A percentile compares a stretch with the other conserved stretches of the same genome.
Evolutionary conservation across 1,284 basidiomycete species (phyloP).

Genomic region (Cutaneotrichosporon mucoides): DNA sequence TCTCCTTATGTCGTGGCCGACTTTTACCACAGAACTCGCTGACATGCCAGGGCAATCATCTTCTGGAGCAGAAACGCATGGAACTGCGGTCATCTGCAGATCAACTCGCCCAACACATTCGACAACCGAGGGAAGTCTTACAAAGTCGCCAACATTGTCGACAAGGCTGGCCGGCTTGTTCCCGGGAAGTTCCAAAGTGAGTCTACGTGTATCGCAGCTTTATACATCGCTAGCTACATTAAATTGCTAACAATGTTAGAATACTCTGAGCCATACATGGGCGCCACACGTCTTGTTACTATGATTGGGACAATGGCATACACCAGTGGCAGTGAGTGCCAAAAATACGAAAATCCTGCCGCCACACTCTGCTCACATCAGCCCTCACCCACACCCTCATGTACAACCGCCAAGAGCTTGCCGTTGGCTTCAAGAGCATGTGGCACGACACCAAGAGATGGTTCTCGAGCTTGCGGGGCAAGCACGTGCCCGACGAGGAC

Average conservation of each 20-base stretch:
- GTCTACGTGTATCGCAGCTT: not conserved
- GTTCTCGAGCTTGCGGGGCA: slow-evolving; percentile 2
- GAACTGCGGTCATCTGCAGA: slow-evolving; percentile 77
- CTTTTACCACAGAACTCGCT: not conserved
- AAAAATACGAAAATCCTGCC: slow-evolving; percentile 19
- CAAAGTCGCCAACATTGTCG: slow-evolving; percentile 12
- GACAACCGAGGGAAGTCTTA: slow-evolving; percentile 11
- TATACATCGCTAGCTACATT: no score
- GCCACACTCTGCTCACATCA: not conserved
- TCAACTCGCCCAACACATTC: slow-evolving; percentile 52
- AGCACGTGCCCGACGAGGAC: not conserved
- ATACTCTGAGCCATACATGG: slow-evolving; percentile 18
- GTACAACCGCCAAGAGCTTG: slow-evolving; percentile 48
- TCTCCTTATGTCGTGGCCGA: no score
- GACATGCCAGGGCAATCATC: slow-evolving; percentile 4
- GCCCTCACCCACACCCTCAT: slow-evolving; percentile 36
- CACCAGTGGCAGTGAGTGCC: slow-evolving; percentile 12
- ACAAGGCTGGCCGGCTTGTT: slow-evolving; percentile 9
- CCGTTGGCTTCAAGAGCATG: slow-evolving; percentile 34
- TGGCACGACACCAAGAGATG: slow-evolving; percentile 7
- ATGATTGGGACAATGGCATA: slow-evolving; percentile 15
- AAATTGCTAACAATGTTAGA: not conserved
- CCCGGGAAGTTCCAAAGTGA: slow-evolving; percentile 13
- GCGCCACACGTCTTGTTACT: slow-evolving; percentile 2
- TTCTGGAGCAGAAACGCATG: slow-evolving; percentile 59